Conservation (phyloP, 257 asterid species). For the Petrea volubilis region DNA sequence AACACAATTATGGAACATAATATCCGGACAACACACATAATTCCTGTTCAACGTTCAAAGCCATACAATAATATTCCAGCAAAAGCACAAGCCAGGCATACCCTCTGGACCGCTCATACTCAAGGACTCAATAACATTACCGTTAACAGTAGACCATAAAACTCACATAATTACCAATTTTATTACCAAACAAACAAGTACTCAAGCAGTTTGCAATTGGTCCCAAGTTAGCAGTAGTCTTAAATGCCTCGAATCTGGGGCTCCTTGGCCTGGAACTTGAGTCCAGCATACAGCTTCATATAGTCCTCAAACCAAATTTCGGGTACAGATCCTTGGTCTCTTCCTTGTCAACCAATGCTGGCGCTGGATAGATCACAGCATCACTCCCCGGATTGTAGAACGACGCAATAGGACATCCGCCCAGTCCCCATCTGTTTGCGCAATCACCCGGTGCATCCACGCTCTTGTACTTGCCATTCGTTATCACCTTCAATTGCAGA, state of each 20-base stretch:
- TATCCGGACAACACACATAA: too few relatives aligned
- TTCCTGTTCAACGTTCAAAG: background rate
- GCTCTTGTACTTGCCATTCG: conserved; percentile 67
- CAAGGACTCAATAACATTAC: background rate
- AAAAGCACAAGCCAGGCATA: conserved; percentile 11
- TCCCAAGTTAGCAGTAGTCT: conserved; percentile 33
- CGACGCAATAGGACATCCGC: conserved; percentile 60
- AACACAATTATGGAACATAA: too few relatives aligned
- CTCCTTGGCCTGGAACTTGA: conserved; percentile 68
- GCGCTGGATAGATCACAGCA: conserved; percentile 61
- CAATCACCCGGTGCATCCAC: conserved; percentile 59
- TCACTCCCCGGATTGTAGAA: conserved; percentile 68
- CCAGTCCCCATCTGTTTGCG: conserved; percentile 54
- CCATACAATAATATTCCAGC: conserved; percentile 15
- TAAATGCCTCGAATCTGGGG: conserved; percentile 66
- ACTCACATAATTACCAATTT: background rate
- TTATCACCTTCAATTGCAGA: conserved; percentile 40
- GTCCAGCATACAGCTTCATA: conserved; percentile 57
- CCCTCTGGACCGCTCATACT: background rate
- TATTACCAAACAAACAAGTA: background rate
- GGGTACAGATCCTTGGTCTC: conserved; percentile 42
- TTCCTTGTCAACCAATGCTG: conserved; percentile 40
- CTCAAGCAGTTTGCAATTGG: conserved; percentile 44
- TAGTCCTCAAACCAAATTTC: conserved; percentile 60
- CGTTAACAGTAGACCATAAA: background rate